phyloP scores from a whole-genome alignment of 257 asterid species.

The Ehretia macrophylla region DNA sequence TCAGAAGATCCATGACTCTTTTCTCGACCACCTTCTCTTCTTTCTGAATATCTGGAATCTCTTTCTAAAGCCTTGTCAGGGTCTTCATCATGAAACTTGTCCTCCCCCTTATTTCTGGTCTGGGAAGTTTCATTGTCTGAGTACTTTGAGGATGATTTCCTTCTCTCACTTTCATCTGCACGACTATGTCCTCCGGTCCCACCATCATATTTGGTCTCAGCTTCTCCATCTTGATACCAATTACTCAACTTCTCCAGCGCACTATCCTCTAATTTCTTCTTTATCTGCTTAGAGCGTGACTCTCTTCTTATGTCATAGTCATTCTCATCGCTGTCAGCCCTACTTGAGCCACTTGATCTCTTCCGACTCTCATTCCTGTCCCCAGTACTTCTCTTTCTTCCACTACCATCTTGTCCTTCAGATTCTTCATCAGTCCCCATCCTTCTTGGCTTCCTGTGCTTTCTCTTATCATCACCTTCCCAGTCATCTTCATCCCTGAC shows the following conservation, averaged over 20 bases:
- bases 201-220: slow-evolving; percentile 48
- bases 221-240: slow-evolving; percentile 90
- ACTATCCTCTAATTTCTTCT: slow-evolving; percentile 65
- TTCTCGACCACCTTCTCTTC: slow-evolving; percentile 56
- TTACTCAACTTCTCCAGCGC: slow-evolving; percentile 71
- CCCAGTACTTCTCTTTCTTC: slow-evolving; percentile 48
- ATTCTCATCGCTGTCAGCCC: slow-evolving; percentile 69
- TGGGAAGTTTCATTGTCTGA: slow-evolving; percentile 36
- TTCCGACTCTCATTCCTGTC: slow-evolving; percentile 75
- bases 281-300: slow-evolving; percentile 52
- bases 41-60: slow-evolving; percentile 42
- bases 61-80: slow-evolving; percentile 44
- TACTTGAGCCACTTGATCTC: slow-evolving; percentile 52
- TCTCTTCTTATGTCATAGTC: slow-evolving; percentile 58
- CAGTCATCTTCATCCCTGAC: slow-evolving; percentile 61
- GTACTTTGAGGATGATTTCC: slow-evolving; percentile 42
- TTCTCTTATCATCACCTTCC: slow-evolving; percentile 55
- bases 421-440: slow-evolving; percentile 47
- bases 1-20: slow-evolving; percentile 48
- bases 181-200: slow-evolving; percentile 47
- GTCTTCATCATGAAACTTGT: slow-evolving; percentile 19
- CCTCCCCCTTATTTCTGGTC: slow-evolving; percentile 20
- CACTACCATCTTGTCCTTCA: slow-evolving; percentile 59
- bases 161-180: slow-evolving; percentile 54
- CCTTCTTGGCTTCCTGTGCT: slow-evolving; percentile 51